Conservation (phyloP, 2,329 filamentous ascomycete genomes). For the Talaromyces sp. region DNA sequence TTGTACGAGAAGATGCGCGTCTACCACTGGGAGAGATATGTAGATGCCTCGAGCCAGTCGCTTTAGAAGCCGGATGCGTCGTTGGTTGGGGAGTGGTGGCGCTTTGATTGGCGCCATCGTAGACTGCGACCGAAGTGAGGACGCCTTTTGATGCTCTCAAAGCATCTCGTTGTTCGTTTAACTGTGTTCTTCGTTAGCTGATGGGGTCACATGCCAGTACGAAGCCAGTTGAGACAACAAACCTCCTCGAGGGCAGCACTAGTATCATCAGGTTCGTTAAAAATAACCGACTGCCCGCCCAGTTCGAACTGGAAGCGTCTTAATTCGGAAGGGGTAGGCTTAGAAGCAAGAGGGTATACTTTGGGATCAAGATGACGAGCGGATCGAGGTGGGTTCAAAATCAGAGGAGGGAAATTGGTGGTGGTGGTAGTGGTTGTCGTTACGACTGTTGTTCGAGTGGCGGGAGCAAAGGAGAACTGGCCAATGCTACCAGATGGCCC, state of each 20-base stretch:
- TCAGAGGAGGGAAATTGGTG: slow-evolving; percentile 73
- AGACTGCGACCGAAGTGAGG: slow-evolving; percentile 41
- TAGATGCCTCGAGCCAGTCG: slow-evolving; percentile 38
- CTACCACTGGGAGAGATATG: slow-evolving; percentile 50
- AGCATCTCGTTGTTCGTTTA: slow-evolving; percentile 39
- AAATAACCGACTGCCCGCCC: slow-evolving; percentile 55
- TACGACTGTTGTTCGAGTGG: slow-evolving; percentile 63
- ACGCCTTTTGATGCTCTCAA: slow-evolving; percentile 45
- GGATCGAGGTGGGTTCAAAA: slow-evolving; percentile 67
- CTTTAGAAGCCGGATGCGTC: slow-evolving; percentile 20
- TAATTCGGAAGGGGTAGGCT: slow-evolving; percentile 74
- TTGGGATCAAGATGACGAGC: slow-evolving; percentile 74
- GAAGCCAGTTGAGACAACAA: slow-evolving; percentile 17
- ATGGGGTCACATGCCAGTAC: neutral
- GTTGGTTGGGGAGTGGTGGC: slow-evolving; percentile 21
- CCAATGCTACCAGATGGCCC: slow-evolving; percentile 43
- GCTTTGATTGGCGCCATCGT: slow-evolving; percentile 31
- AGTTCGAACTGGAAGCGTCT: slow-evolving; percentile 71
- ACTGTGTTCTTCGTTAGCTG: slow-evolving; percentile 23
- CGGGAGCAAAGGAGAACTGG: slow-evolving; percentile 58
- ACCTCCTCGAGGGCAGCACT: slow-evolving; percentile 51
- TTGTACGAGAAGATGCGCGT: slow-evolving; percentile 43
- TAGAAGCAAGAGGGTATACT: slow-evolving; percentile 79
- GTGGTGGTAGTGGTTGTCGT: slow-evolving; percentile 91
- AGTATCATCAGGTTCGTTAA: slow-evolving; percentile 58